A percentile compares a stretch with the other conserved stretches of the same genome.
Evolutionary conservation across 1,284 basidiomycete genomes (phyloP).

Genomic region (Boletellus deceptivus): DNA sequence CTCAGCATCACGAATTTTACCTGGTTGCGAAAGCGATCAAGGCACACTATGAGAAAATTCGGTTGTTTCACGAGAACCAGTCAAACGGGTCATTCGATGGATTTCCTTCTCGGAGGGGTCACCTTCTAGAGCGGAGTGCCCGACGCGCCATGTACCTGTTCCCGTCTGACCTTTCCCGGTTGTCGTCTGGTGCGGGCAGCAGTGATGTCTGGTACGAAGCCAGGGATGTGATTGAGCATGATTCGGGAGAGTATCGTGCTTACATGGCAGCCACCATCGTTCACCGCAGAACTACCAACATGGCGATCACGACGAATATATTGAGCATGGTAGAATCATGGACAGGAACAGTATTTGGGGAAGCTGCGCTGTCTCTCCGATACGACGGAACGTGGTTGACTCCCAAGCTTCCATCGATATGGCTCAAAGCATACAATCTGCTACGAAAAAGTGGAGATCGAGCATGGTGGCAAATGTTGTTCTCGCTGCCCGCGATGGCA

Average conservation of each 20-base stretch:
- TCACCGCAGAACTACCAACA: too few species aligned
- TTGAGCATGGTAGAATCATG: slow-evolving; percentile 5
- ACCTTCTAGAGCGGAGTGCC: neutral
- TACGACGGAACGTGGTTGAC: slow-evolving; percentile 20
- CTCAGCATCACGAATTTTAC: neutral
- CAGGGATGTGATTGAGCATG: neutral
- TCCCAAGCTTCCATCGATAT: slow-evolving; percentile 19
- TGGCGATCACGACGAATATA: neutral
- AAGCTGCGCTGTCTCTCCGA: neutral
- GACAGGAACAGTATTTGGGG: neutral
- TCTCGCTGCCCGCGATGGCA: slow-evolving; percentile 31
- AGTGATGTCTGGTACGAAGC: neutral
- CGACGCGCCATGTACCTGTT: neutral
- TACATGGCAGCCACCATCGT: too few species aligned
- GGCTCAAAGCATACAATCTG: slow-evolving; percentile 32
- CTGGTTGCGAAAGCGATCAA: neutral
- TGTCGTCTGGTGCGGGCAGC: neutral
- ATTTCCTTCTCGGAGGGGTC: neutral
- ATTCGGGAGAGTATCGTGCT: too few species aligned
- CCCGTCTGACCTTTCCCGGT: neutral
- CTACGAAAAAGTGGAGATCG: slow-evolving; percentile 17
- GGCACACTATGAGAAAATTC: neutral
- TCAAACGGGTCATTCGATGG: neutral
- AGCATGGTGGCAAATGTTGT: slow-evolving; percentile 26
- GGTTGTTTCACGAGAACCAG: neutral